phyloP scores from a whole-genome alignment of 2,329 filamentous ascomycete species.

The Penicillium verrucosum region DNA sequence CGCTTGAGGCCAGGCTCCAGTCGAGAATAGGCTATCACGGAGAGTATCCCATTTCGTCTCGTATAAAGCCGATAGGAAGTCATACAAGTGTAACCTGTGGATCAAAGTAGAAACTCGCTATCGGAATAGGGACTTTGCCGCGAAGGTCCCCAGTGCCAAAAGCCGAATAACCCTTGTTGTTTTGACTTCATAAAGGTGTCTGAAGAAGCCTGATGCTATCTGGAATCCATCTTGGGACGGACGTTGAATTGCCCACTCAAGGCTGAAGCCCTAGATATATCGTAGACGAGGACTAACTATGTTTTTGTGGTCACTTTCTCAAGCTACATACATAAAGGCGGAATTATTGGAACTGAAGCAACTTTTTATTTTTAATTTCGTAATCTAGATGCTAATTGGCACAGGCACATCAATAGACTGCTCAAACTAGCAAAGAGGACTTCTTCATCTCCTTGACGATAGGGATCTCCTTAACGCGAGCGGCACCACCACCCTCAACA shows the following conservation, averaged over 20 bases:
- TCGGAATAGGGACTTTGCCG: not conserved
- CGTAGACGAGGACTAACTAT: no score
- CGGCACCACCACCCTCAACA: slow-evolving; percentile 33
- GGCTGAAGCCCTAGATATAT: not conserved
- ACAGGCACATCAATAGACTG: not conserved
- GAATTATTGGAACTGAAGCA: not conserved
- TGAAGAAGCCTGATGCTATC: not conserved
- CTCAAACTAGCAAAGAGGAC: slow-evolving; percentile 37
- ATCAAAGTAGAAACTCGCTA: not conserved
- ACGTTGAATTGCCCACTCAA: not conserved
- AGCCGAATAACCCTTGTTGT: no score
- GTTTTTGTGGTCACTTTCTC: not conserved
- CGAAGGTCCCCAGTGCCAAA: not conserved
- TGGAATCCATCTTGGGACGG: not conserved
- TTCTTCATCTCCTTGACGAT: slow-evolving; percentile 49
- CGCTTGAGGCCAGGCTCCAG: not conserved
- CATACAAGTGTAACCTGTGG: not conserved
- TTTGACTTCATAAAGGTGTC: not conserved
- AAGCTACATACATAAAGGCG: not conserved
- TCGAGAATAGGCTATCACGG: not conserved
- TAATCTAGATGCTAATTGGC: not conserved
- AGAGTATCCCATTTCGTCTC: not conserved
- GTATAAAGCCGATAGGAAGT: not conserved
- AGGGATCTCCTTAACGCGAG: slow-evolving; percentile 45
- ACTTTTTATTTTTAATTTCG: slow-evolving; percentile 1